phyloP scores from a whole-genome alignment of 768 basidiomycete species.

The Russula griseocarnosa region DNA sequence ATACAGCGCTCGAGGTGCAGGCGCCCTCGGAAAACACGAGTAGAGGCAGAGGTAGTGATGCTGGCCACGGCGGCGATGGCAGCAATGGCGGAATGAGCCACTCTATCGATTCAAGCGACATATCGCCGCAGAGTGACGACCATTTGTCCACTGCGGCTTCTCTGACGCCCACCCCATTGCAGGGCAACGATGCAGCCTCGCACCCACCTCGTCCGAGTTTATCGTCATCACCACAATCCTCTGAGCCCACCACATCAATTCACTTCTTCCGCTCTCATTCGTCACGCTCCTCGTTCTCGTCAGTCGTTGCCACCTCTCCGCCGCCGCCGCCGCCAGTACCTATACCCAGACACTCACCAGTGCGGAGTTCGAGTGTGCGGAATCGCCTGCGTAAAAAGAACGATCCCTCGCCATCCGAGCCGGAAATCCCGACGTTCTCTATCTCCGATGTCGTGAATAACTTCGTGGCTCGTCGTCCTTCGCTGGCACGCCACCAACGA shows the following conservation, averaged over 20 bases:
- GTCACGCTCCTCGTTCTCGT: slow-evolving; percentile 54
- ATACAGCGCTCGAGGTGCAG: slow-evolving; percentile 32
- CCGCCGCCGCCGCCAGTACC: slow-evolving; percentile 3
- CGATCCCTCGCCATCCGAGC: slow-evolving; percentile 33
- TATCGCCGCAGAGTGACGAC: slow-evolving; percentile 26
- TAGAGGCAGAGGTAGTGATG: slow-evolving; percentile 7
- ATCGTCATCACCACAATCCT: slow-evolving; percentile 60
- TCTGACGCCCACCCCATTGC: neutral
- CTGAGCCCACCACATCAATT: slow-evolving; percentile 51
- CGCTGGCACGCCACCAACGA: slow-evolving; percentile 15
- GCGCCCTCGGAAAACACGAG: slow-evolving; percentile 12
- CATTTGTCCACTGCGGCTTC: slow-evolving; percentile 22
- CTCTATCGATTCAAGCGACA: slow-evolving; percentile 32
- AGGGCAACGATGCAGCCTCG: neutral
- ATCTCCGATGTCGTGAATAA: slow-evolving; percentile 45
- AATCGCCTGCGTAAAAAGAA: slow-evolving; percentile 8
- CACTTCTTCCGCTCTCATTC: slow-evolving; percentile 50
- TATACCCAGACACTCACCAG: neutral
- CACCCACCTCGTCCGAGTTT: slow-evolving; percentile 40
- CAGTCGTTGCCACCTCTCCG: slow-evolving; percentile 41
- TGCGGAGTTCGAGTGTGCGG: slow-evolving; percentile 2
- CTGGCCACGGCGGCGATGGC: neutral
- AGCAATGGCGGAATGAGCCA: slow-evolving; percentile 21
- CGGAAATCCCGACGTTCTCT: slow-evolving; percentile 50
- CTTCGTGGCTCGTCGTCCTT: slow-evolving; percentile 34